Evolutionary conservation across 2,329 filamentous ascomycete genomes (phyloP), one percentile per base, ranked within the genome.

Genomic region (Trichoderma sp.): DNA sequence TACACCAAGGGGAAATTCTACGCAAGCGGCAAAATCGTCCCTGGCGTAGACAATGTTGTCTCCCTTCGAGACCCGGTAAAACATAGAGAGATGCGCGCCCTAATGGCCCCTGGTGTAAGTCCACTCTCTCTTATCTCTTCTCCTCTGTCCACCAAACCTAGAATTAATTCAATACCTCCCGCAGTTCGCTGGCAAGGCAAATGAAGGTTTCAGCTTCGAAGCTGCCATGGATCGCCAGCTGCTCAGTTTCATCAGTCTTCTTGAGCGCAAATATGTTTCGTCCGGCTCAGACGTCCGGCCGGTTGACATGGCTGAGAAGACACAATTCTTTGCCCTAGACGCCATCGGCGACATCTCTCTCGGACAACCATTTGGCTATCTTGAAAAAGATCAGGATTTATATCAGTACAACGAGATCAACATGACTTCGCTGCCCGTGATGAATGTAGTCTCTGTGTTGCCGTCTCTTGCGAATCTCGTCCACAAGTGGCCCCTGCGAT

Each of bases 311-410:
- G 87, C 86, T 27, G 82, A 83, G 53, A 88, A 88, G 76, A 85
- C 86, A 3, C 87, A 88, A 29, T 89, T 86, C 82, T 88, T 90
- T 74, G 86, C 88, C 1, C 81, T 90, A 0, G 89, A 91, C 74
- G 87, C 88, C 2, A 88, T 91, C 59, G 87, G 86, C 14, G 85
- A 89, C 50, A 81, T 90, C 27, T 87, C 87, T 0, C 86, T 90
- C n/a, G 88, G 88, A 7, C 80, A 85, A 14, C 79, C 88, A 0
- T 90, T 90, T 76, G 88, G 89, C 4, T 87, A 87, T 77, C 83
- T 91, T 16, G 82, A 83, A 27, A 82, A 85, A 7, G 87, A 91
- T 76, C 79, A 83, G 21, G 89, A 91, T 75, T 77, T 88, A 0
- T 86, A 87, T 45, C 80, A 80, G 35, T 85, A 89, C 77, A 83